A percentile compares a stretch with the other conserved stretches of the same genome.
phyloP scores from a whole-genome alignment of 306 rosid species.

The Medicago arabica region DNA sequence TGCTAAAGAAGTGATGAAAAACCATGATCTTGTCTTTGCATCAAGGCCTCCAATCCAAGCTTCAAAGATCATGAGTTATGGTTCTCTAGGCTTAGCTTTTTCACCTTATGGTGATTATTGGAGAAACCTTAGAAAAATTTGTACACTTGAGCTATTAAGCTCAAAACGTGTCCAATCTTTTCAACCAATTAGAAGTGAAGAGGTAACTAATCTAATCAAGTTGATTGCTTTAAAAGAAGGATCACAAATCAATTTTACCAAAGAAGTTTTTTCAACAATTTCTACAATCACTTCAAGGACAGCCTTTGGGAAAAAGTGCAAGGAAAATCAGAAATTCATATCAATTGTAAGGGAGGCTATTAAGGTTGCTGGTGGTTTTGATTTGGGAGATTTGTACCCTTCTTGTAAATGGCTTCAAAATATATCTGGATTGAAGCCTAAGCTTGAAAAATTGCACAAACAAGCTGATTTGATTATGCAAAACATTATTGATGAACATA shows the following conservation, averaged over 20 bases:
- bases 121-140: conserved; percentile 43
- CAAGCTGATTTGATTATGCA: conserved; percentile 17
- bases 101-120: conserved; percentile 48
- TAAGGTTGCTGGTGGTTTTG: conserved; percentile 39
- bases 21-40: conserved; percentile 46
- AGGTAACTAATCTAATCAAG: conserved; percentile 25
- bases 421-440: conserved; percentile 33
- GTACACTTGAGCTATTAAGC: conserved; percentile 43
- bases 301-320: conserved; percentile 43
- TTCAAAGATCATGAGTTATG: conserved; percentile 26
- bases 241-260: conserved; percentile 37
- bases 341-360: not conserved
- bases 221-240: conserved; percentile 36
- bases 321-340: conserved; percentile 12
- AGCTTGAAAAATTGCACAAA: conserved; percentile 45
- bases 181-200: conserved; percentile 44
- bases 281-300: conserved; percentile 37
- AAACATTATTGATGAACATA: conserved; percentile 33
- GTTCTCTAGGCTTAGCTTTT: not conserved
- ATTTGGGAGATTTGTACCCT: conserved; percentile 51
- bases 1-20: conserved; percentile 45
- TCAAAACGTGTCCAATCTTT: conserved; percentile 41
- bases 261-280: conserved; percentile 28
- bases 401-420: conserved; percentile 43
- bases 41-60: conserved; percentile 44